Base-by-base conservation (phyloP, 2,329 filamentous ascomycete genomes). In the Monilinia aucupariae region DNA sequence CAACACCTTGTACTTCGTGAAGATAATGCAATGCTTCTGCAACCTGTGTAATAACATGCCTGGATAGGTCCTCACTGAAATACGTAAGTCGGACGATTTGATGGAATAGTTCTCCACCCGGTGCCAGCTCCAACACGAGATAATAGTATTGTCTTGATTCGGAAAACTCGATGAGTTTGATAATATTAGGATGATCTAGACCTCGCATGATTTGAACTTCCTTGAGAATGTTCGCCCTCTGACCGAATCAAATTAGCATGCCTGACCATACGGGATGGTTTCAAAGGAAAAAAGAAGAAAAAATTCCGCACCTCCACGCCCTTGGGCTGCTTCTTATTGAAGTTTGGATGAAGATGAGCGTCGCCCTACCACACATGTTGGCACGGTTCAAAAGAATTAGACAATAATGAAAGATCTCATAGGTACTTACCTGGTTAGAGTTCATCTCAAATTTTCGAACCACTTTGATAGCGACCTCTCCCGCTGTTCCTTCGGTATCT, bases 401-500 rank as follows among this genome's bases (percentile, higher is more conserved):
- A 71, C 64, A 64, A 69, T 70, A 69, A 68, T 72, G 67, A 73
- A 74, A 68, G 47, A 53, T 65, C 51, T 59, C 27, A 39, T 63
- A 66, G 51, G 69, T 71, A 88, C 92, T 85, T 84, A 99, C 94
- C 91, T 97, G 94, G 81, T 89, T 92, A 69, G 88, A 92, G 79
- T 96, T 97, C 91, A 99, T 97, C 78, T 99, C 94, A 75, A 91
- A 97, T 79, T 97, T 97, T 74, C 94, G 89, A 68, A 99, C 94
- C 59, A 99, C 94, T 78, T 99, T 99, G 82, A 99, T 97, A 70
- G 93, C 94, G 41, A 94, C 92, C 74, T 97, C 88, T 68, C 85
- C 86, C 67, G 84, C 83, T 66, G 87, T 81, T 48, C 90, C 89
- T 7, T 86, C 82, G 8, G 78, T 75, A 75, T 99, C 94, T 69